Evolutionary conservation across 2,329 filamentous ascomycete species (phyloP), one percentile per base, ranked within the genome.

Genomic region (Mariannaea elegans): DNA sequence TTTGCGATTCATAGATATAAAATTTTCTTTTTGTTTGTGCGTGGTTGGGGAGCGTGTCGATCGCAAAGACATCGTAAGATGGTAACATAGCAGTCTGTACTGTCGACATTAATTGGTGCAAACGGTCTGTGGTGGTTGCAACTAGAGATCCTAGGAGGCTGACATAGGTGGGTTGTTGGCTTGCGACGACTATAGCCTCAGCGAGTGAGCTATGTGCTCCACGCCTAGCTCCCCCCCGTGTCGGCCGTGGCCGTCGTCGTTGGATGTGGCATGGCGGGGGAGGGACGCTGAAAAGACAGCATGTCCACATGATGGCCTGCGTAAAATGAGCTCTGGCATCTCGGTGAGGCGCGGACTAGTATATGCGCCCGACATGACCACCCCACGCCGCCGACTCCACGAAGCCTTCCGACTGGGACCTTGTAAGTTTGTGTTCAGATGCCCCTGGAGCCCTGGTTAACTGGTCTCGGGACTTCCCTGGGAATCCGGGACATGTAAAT

Each of bases 331-430:
- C 45, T 54, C 34, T 53, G 49, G 41, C 54, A 48, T 65, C 59
- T 69, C 63, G 65, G 63, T 68, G 67, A 68, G 48, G 56, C 38
- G 51, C 42, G 39, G 32, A 27, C 47, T 53, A 48, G 61, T 45
- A 29, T 42, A 52, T 41, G 46, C 32, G 48, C 49, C 48, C 34
- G 51, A 61, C 36, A 50, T 42, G 53, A 47, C 38, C 55, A 64
- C 63, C 61, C 61, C 63, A 64, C 61, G 63, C 39, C 56, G 56
- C 46, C 16, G 55, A 55, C 61, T 69, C 56, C 52, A 58, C 34
- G 56, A 52, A 32, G 46, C n/a, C 34, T 41, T 46, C 18, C 14
- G 41, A 55, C 42, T 45, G 41, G 51, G 23, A 18, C 14, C 39
- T 29, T 44, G 21, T 12, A 24, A 46, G 41, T 29, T 41, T 32